Evolutionary conservation across 352 stramenopile genomes (phyloP), one percentile per base, ranked within the genome.

Genomic region (Phytophthora pluvialis): DNA sequence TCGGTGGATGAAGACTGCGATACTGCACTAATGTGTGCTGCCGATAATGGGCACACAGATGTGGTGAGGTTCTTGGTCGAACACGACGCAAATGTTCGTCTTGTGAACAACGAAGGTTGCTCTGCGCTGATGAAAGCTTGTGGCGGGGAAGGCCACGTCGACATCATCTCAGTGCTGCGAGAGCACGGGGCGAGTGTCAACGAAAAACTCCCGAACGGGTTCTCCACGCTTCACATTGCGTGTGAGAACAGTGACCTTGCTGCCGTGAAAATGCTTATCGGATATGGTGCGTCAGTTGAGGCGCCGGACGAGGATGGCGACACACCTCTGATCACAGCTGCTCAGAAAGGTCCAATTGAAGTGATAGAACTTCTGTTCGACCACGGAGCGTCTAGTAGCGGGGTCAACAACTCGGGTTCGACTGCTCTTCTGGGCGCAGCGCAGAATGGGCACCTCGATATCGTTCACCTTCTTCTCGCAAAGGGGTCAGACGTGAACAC

Each of bases 21-120:
- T 18, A 67, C 25, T 25, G 16, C 60, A 18, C 42, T 67, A 2
- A 67, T 49, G 3, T 43, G 8, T 40, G 60, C 60, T 13, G 42
- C 51, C 5, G 16, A 33, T 3, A 47, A 16, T 10, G 38, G 29
- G 13, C 39, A 51, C 6, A 12, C 3, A 4, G 31, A 49, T 21
- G 18, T 60, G 28, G 52, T 60, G 29, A 60, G n/a, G 29, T 43
- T 52, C 29, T 52, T 52, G 45, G n/a, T 52, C 9, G 45, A 52
- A 16, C 29, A 6, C 28, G 29, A 28, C 4, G 45, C 28, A 40
- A 45, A 36, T 16, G 33, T 56, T 13, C 33, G 6, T 7, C 9
- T 18, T 31, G 10, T 56, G 5, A 56, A 56, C 33, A 44, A 56
- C 3, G 33, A 32, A 1, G 48, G 33, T 1, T 28, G 35, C 12